Conservation (phyloP, 2,329 filamentous ascomycete genomes). For the Drechslerella coelobrocha region DNA sequence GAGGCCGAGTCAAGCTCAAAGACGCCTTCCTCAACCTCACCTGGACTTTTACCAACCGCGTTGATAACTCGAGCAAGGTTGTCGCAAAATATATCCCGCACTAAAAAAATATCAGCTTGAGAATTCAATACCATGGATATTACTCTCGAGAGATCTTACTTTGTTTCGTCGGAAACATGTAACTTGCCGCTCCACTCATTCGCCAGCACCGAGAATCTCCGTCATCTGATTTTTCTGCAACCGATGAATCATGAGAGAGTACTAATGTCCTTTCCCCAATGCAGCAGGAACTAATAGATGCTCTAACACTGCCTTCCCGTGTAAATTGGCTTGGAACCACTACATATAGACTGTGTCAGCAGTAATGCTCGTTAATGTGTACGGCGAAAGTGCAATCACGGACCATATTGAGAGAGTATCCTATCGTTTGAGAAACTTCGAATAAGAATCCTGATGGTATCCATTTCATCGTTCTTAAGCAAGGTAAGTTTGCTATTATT, state of each 20-base stretch:
- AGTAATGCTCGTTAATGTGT: background rate
- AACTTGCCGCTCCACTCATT: slow-evolving; percentile 23
- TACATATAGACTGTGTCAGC: background rate
- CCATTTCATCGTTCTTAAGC: slow-evolving; percentile 36
- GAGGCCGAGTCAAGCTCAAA: slow-evolving; percentile 40
- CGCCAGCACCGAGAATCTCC: slow-evolving; percentile 36
- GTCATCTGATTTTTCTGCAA: slow-evolving; percentile 35
- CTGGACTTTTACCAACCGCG: slow-evolving; percentile 3
- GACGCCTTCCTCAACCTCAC: slow-evolving; percentile 26
- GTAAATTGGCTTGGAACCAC: slow-evolving; percentile 36
- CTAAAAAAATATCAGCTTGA: slow-evolving; percentile 6
- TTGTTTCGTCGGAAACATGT: slow-evolving; percentile 37
- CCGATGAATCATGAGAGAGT: slow-evolving; percentile 28
- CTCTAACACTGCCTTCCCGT: slow-evolving; percentile 27
- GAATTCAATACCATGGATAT: background rate
- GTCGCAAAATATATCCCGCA: slow-evolving; percentile 38
- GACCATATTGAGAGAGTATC: slow-evolving; percentile 43
- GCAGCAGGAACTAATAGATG: slow-evolving; percentile 40
- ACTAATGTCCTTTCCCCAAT: slow-evolving; percentile 35
- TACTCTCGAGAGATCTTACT: slow-evolving; percentile 7
- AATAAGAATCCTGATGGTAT: slow-evolving; percentile 27
- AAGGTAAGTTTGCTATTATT: slow-evolving; percentile 34
- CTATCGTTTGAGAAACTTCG: slow-evolving; percentile 40
- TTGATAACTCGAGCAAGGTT: slow-evolving; percentile 18
- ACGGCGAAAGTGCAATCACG: background rate